A percentile compares a stretch with the other conserved stretches of the same genome.
phyloP scores from a whole-genome alignment of 2,329 filamentous ascomycete species.

The Colletotrichum magnum region DNA sequence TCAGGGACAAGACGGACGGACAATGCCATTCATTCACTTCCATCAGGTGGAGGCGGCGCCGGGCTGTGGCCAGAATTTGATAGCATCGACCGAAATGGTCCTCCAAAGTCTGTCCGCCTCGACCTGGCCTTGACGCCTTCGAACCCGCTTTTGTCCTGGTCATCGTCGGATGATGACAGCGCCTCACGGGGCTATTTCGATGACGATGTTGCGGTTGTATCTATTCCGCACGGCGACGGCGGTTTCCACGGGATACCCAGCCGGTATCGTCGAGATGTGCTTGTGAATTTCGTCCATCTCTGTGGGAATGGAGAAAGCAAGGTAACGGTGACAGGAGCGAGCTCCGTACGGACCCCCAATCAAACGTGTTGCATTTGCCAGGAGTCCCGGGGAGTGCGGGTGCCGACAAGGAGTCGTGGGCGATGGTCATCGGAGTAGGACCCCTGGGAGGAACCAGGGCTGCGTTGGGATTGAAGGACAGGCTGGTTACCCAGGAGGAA shows the following conservation, averaged over 20 bases:
- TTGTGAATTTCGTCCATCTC: conserved; percentile 3
- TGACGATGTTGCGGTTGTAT: too few species aligned
- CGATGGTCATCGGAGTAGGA: conserved; percentile 21
- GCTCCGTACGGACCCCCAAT: conserved; percentile 22
- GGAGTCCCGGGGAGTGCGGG: conserved; percentile 25
- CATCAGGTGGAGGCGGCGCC: conserved; percentile 4
- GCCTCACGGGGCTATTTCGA: too few species aligned
- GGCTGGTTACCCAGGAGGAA: background rate
- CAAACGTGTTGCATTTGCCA: conserved; percentile 9
- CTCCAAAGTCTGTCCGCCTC: background rate
- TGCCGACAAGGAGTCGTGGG: conserved; percentile 19
- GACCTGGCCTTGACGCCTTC: background rate
- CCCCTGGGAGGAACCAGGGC: conserved; percentile 28
- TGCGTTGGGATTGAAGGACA: conserved; percentile 21
- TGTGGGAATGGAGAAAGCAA: conserved; percentile 1
- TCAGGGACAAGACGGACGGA: conserved; percentile 23
- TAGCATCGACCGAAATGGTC: background rate
- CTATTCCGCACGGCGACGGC: background rate
- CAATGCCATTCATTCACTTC: conserved; percentile 9
- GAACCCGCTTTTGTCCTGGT: background rate
- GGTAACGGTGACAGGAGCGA: conserved; percentile 11
- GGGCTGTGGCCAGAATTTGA: conserved; percentile 6
- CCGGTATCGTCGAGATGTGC: conserved; percentile 18
- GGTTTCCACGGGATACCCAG: conserved; percentile 3
- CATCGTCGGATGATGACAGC: too few species aligned